Percentiles rank a stretch among this genome's conserved stretches.
These are phyloP conservation scores for Trichoderma simmonsii DNA, from an alignment of 2,329 filamentous ascomycete species.

Conservation along the genomic window DNA sequence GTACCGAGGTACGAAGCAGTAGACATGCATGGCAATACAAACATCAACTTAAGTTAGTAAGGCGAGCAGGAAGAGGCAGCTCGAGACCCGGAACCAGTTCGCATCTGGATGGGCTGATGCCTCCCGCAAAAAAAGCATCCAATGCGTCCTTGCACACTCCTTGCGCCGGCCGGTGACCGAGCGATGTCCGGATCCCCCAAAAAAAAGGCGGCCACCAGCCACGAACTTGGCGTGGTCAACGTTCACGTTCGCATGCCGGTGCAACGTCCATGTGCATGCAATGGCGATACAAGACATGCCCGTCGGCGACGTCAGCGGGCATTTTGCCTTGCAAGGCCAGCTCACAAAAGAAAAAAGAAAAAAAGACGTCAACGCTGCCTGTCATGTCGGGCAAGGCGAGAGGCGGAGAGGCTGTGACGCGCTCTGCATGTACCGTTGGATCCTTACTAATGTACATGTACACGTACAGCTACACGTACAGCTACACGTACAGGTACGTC, in stretches of 20 bases:
- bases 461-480: neutral
- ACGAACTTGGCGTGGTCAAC: neutral
- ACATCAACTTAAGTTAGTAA: neutral
- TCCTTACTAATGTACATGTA: neutral
- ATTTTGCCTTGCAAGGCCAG: conserved; percentile 14
- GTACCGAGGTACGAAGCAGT: neutral
- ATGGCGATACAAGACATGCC: neutral
- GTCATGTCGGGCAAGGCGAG: conserved; percentile 8
- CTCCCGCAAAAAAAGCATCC: neutral
- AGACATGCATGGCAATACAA: neutral
- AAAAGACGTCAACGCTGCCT: neutral
- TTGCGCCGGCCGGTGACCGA: conserved; percentile 6
- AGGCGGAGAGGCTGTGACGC: conserved; percentile 9
- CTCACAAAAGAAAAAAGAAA: neutral
- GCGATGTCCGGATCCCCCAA: neutral
- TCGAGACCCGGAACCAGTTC: neutral
- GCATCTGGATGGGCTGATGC: neutral
- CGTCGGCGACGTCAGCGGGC: conserved; percentile 3
- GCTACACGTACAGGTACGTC: neutral
- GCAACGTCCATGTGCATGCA: neutral
- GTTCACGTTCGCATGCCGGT: neutral
- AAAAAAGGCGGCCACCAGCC: neutral
- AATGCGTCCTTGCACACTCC: neutral
- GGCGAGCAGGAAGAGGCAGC: neutral
- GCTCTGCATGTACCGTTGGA: neutral